Conservation (phyloP, 192 early-diverging fungal species). For the Chytriomyces hyalinus region DNA sequence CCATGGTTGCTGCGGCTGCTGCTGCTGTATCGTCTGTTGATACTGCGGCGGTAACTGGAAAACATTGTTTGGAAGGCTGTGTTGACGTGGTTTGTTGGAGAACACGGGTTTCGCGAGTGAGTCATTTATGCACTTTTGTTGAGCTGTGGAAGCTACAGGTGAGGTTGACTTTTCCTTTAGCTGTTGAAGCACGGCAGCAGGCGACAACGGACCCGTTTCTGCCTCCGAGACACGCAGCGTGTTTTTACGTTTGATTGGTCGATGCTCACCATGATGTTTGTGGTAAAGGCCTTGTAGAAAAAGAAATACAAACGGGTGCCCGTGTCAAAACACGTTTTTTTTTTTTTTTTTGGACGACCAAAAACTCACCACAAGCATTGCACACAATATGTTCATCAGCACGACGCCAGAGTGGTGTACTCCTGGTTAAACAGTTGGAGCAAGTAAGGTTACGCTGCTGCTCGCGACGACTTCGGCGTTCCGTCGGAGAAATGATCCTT, state of each 20-base stretch:
- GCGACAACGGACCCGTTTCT: not conserved
- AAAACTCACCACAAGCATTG: constrained; percentile 62
- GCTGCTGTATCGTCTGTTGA: too few species aligned
- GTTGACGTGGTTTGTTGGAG: not conserved
- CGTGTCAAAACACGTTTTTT: not conserved
- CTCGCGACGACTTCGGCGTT: constrained; percentile 38
- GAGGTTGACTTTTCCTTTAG: not conserved
- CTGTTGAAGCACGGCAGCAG: not conserved
- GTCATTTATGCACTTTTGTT: not conserved
- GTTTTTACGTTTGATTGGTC: not conserved
- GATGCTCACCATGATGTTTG: not conserved
- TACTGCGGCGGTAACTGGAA: too few species aligned
- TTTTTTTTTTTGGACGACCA: not conserved
- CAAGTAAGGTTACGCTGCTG: constrained; percentile 48
- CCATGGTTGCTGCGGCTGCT: not conserved
- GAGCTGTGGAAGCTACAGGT: not conserved
- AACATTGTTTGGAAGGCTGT: not conserved
- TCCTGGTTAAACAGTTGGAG: constrained; percentile 73
- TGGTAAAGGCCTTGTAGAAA: not conserved
- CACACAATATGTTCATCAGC: constrained; percentile 68
- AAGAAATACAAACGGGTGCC: not conserved
- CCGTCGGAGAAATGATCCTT: not conserved
- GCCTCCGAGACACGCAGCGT: not conserved
- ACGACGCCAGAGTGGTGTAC: constrained; percentile 76
- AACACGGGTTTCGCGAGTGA: not conserved